These are phyloP conservation scores for Phytophthora cajani DNA, from an alignment of 352 stramenopile genomes.

Conservation along the genomic window DNA sequence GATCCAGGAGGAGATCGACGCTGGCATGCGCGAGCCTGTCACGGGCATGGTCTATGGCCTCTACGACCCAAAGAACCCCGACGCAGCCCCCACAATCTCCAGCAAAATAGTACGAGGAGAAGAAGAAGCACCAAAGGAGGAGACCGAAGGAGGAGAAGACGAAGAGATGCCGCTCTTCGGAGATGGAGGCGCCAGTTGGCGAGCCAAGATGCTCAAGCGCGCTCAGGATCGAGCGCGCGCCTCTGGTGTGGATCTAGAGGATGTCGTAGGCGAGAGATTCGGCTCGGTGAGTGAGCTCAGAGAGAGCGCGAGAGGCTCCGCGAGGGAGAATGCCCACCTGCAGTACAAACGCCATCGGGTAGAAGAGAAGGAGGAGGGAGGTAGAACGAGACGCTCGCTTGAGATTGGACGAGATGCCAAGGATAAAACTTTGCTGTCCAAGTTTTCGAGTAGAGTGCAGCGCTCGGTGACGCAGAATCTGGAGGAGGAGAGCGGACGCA, in stretches of 20 bases:
- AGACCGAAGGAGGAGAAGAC: constrained; percentile 13
- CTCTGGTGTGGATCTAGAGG: constrained; percentile 62
- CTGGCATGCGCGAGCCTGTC: constrained; percentile 74
- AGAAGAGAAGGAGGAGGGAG: constrained; percentile 27
- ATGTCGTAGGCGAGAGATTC: constrained; percentile 70
- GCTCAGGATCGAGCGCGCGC: constrained; percentile 64
- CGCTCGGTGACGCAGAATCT: constrained; percentile 50
- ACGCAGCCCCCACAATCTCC: constrained; percentile 42
- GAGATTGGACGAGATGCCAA: constrained; percentile 61
- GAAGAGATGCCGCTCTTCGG: constrained; percentile 51
- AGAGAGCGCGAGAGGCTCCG: constrained; percentile 55
- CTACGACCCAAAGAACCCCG: constrained; percentile 82
- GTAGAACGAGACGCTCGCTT: constrained; percentile 30
- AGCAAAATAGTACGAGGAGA: constrained; percentile 28
- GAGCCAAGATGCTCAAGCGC: constrained; percentile 83
- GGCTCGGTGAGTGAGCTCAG: constrained; percentile 62
- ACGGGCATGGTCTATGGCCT: constrained; percentile 82
- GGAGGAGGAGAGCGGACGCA: constrained; percentile 16
- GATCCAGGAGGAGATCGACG: constrained; percentile 79
- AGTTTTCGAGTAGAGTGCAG: constrained; percentile 70
- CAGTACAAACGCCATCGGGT: constrained; percentile 65
- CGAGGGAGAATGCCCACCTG: constrained; percentile 62
- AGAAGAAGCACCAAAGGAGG: constrained; percentile 4
- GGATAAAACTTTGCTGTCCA: constrained; percentile 66
- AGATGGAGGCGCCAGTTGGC: constrained; percentile 84